Percentiles rank a stretch among this genome's conserved stretches.
Evolutionary conservation across 75 land plant genomes (phyloP).

Genomic region (Isoetes taiwanensis): DNA sequence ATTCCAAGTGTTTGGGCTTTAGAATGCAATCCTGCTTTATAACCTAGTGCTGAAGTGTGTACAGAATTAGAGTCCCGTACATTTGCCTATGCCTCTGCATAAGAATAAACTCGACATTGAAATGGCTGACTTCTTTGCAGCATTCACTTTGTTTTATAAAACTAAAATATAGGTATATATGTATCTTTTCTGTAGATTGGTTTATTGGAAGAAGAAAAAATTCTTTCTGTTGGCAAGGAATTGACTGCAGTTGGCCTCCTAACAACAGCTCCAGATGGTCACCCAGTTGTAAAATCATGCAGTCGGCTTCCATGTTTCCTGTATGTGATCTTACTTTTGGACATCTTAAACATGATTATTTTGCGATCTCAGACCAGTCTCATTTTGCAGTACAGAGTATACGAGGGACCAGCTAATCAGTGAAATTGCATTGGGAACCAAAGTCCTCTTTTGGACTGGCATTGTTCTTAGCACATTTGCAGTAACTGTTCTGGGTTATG

Average conservation of each 20-base stretch:
- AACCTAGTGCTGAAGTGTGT: no score
- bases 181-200: constrained; percentile 50
- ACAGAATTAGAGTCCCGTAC: no score
- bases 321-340: constrained; percentile 30
- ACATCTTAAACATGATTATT: not conserved
- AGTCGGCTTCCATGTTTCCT: constrained; percentile 58
- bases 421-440: constrained; percentile 29
- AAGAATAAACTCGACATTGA: no score
- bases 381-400: constrained; percentile 40
- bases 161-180: no score
- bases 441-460: constrained; percentile 55
- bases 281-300: constrained; percentile 55
- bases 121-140: no score
- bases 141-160: no score
- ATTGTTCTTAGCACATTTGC: constrained; percentile 43
- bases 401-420: constrained; percentile 47
- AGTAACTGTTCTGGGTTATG: constrained; percentile 50
- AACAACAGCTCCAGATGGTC: constrained; percentile 33
- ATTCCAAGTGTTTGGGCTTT: no score
- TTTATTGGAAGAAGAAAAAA: constrained; percentile 74
- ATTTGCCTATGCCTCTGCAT: no score
- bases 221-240: constrained; percentile 61
- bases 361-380: not conserved
- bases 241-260: constrained; percentile 70
- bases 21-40: no score